Base-by-base conservation (phyloP, 2,329 filamentous ascomycete genomes). In the Arthroderma uncinatum region DNA sequence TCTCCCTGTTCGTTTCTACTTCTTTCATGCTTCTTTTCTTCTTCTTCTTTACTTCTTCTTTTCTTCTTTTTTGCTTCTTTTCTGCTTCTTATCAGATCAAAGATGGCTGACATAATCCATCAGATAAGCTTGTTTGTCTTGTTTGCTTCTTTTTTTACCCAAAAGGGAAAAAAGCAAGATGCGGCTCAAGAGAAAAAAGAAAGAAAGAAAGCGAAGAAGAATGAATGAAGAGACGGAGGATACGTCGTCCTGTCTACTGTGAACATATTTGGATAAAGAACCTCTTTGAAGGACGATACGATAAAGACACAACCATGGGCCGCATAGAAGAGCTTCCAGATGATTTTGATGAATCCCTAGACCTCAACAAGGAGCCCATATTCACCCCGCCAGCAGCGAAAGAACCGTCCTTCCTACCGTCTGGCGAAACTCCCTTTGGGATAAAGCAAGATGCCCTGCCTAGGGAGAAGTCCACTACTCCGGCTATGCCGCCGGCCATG, bases 401-500 rank as follows among this genome's bases (percentile, higher is more conserved):
- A 55, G 42, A 16, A 33, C 48, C 40, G 19, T 39, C 30, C 23
- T 53, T 57, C 57, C 60, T 54, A 62, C 62, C 55, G 57, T 64
- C 50, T 14, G 68, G 70, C 44, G 67, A 72, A 57, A 64, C 66
- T 28, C 71, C 70, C 12, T 72, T 74, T 58, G 71, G 68, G 3
- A 71, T 73, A 60, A 71, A 74, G 42, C 65, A 69, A 57, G 67
- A 69, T 57, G 65, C 66, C 55, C 48, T 65, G 14, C 59, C 67
- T 19, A 63, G 66, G 54, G 66, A 69, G 30, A 66, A 66, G 0
- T 62, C 62, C 30, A 71, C 68, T 0, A 62, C 62, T 21, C 68
- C 79, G 4, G 70, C 74, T 10, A 71, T 84, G 60, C 82, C 83
- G 4, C 82, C 82, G 0, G 74, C 73, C 3, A 81, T 84, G 75